Percentiles rank a stretch among this genome's conserved stretches.
These are phyloP conservation scores for Lavandula angustifolia DNA, from an alignment of 257 asterid genomes.

Conservation along the genomic window DNA sequence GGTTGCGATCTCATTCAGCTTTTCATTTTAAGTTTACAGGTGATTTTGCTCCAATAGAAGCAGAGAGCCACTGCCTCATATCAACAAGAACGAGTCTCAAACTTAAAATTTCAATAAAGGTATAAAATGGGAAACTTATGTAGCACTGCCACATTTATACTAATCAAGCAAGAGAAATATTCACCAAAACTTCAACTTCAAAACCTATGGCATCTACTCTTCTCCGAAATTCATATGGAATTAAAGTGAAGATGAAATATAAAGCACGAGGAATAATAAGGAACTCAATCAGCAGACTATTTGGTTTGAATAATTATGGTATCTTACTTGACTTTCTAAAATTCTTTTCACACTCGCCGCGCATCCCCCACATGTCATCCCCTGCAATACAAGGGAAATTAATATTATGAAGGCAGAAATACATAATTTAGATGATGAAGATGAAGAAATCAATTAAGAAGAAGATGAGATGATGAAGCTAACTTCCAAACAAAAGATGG, in stretches of 20 bases:
- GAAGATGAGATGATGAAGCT: not conserved
- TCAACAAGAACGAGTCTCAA: too few species aligned
- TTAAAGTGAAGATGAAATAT: not conserved
- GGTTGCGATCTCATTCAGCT: too few species aligned
- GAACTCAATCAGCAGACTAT: not conserved
- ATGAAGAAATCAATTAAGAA: too few species aligned
- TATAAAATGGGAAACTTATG: too few species aligned
- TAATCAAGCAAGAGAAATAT: not conserved
- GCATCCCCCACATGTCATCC: constrained; percentile 78
- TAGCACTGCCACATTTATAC: too few species aligned
- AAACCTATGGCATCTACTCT: constrained; percentile 11
- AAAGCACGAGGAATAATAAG: not conserved
- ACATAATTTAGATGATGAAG: not conserved
- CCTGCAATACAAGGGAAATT: constrained; percentile 43
- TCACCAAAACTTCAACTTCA: not conserved
- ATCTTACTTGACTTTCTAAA: constrained; percentile 67
- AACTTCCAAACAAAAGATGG: not conserved
- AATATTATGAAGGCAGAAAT: not conserved
- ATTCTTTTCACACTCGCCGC: constrained; percentile 68
- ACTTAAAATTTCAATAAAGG: too few species aligned
- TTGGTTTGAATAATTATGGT: not conserved
- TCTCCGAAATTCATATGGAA: constrained; percentile 17
- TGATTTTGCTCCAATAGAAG: too few species aligned
- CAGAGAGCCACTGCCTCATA: too few species aligned
- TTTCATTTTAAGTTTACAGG: too few species aligned